Base-by-base conservation (phyloP, 495 filamentous ascomycete species). In the Xylaria intraflava region DNA sequence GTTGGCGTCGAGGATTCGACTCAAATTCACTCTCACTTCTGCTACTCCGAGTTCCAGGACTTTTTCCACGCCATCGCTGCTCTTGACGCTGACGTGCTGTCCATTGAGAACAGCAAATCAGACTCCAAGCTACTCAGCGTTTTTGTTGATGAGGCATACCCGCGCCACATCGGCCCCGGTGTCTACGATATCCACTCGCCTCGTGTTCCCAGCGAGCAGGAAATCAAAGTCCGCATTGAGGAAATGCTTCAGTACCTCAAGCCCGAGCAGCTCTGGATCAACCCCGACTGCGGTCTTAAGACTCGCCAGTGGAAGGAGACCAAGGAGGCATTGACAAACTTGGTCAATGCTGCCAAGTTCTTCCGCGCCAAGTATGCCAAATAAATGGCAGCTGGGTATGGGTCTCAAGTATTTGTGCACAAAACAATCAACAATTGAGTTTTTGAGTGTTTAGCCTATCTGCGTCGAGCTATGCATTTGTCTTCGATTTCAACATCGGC, bases 21-120 rank as follows among this genome's bases (percentile, higher is more conserved):
- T 60, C 93, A 98, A 80, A 95, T 98, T 74, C 93, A 98, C 83
- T 96, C 90, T 46, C 93, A 98, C 80, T 98, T 98, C 90, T 98
- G 93, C 75, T 98, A 98, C 85, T 96, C 90, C 41, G 93, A 98
- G 80, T 98, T 98, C 88, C 93, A 98, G 77, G 93, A 98, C 81
- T 98, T 98, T 83, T 98, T 98, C 88, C 88, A 97, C 72, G 92
- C 93, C 74, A 98, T 98, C 61, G 90, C 94, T 56, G 94, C 94
- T 38, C 82, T 98, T 53, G 93, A 98, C 70, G 90, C 93, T 61
- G 93, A 98, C 78, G 93, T 98, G 51, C 84, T 98, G 61, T 90
- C 85, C 67, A 98, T 98, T 66, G 93, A 98, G 85, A 97, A 97
- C 88, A 91, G 86, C 83, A 97, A 97, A 87, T 94, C 88, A 57